Evolutionary conservation across 192 early-diverging fungal genomes (phyloP).

Genomic region (Bifiguratus adelaidae): DNA sequence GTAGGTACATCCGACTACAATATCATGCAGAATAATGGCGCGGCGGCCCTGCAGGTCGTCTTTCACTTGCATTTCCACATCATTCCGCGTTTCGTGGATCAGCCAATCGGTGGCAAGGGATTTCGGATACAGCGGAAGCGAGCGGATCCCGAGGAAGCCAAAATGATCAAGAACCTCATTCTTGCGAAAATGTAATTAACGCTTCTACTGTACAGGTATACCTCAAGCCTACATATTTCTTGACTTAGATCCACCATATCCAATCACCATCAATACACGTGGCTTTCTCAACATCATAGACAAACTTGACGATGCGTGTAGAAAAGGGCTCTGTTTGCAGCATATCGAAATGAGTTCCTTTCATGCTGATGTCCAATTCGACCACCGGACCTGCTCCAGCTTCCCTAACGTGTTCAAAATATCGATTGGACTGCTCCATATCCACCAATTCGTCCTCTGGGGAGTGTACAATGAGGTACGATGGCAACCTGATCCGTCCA

Average conservation of each 20-base stretch:
- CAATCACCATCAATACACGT: too few relatives aligned
- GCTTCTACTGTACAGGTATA: too few relatives aligned
- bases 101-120: too few relatives aligned
- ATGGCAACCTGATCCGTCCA: constrained; percentile 3
- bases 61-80: constrained; percentile 11
- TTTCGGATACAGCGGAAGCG: too few relatives aligned
- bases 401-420: constrained; percentile 16
- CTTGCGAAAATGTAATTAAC: too few relatives aligned
- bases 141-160: too few relatives aligned
- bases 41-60: constrained; percentile 3
- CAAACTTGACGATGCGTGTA: constrained; percentile 18
- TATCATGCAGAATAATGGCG: constrained; percentile 9
- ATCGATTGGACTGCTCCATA: constrained; percentile 37
- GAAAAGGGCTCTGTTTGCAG: constrained; percentile 13
- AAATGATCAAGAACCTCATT: too few relatives aligned
- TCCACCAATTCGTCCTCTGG: constrained; percentile 59
- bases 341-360: constrained; percentile 23
- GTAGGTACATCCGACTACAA: constrained; percentile 3
- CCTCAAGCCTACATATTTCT: too few relatives aligned
- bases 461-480: constrained; percentile 57
- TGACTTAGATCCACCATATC: too few relatives aligned
- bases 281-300: not conserved
- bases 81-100: too few relatives aligned
- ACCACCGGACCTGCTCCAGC: constrained; percentile 2
- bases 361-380: constrained; percentile 10